A percentile compares a stretch with the other conserved stretches of the same genome.
phyloP scores from a whole-genome alignment of 257 asterid species.

The Gardenia jasminoides region DNA sequence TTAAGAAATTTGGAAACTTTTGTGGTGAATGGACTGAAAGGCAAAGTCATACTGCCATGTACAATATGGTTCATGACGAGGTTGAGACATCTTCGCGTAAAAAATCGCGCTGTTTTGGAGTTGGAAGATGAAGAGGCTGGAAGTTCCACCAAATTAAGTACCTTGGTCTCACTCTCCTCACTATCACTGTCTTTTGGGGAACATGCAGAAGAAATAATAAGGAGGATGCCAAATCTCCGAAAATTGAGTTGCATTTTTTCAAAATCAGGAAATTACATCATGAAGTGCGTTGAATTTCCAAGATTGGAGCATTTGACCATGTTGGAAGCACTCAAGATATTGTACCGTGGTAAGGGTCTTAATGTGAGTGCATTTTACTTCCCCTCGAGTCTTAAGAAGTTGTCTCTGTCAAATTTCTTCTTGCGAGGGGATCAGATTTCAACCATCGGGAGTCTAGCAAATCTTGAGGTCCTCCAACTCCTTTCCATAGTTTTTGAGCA shows the following conservation, averaged over 20 bases:
- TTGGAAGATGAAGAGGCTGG: not conserved
- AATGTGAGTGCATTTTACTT: not conserved
- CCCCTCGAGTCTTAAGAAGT: not conserved
- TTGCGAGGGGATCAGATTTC: slow-evolving; percentile 8
- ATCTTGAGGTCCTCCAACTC: slow-evolving; percentile 11
- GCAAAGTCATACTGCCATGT: slow-evolving; percentile 6
- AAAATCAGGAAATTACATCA: not conserved
- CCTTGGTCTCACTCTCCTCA: slow-evolving; percentile 9
- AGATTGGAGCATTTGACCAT: not conserved
- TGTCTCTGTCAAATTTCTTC: slow-evolving; percentile 3
- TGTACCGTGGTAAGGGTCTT: not conserved
- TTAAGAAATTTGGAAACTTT: slow-evolving; percentile 13
- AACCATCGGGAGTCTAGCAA: not conserved
- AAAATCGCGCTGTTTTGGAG: not conserved
- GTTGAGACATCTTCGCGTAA: slow-evolving; percentile 12
- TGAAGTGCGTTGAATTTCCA: not conserved
- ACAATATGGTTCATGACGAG: slow-evolving; percentile 1
- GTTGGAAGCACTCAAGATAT: slow-evolving; percentile 5
- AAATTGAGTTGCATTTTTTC: slow-evolving; percentile 5
- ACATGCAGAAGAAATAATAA: slow-evolving; percentile 1
- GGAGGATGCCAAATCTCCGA: slow-evolving; percentile 4
- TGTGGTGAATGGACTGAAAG: slow-evolving; percentile 10
- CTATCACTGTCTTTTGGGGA: not conserved
- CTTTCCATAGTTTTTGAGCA: not conserved
- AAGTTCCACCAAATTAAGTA: not conserved